Evolutionary conservation across 495 filamentous ascomycete species (phyloP).

Genomic region (Aspergillus campestris): DNA sequence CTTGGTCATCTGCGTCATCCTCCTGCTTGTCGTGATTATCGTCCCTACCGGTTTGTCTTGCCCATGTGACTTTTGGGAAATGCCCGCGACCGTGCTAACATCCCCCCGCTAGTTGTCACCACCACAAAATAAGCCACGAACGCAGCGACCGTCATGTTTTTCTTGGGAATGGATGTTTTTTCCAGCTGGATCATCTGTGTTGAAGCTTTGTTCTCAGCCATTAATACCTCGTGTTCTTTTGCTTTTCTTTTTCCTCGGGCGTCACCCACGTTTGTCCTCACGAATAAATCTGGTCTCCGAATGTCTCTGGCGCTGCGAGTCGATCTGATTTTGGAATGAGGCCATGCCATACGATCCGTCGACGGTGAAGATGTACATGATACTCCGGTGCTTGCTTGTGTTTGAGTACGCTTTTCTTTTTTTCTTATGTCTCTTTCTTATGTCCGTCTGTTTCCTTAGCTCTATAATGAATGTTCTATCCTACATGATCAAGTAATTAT

Average conservation of each 20-base stretch:
- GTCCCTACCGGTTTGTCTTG: slow-evolving; percentile 65
- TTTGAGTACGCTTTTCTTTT: slow-evolving; percentile 23
- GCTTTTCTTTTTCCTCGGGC: slow-evolving; percentile 33
- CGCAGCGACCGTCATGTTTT: slow-evolving; percentile 20
- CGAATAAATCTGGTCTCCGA: slow-evolving; percentile 32
- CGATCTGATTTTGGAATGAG: slow-evolving; percentile 13
- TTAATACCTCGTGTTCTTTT: slow-evolving; percentile 29
- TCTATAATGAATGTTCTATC: slow-evolving; percentile 9
- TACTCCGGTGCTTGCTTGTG: slow-evolving; percentile 31
- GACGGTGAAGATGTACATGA: slow-evolving; percentile 42
- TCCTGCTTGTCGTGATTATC: slow-evolving; percentile 86
- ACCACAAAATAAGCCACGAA: slow-evolving; percentile 22
- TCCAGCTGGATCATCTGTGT: slow-evolving; percentile 23
- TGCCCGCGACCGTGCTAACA: slow-evolving; percentile 11
- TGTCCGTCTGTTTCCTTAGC: slow-evolving; percentile 3
- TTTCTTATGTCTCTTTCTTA: slow-evolving; percentile 4
- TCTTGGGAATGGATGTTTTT: slow-evolving; percentile 23
- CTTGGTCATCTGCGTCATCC: slow-evolving; percentile 76
- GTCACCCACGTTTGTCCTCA: slow-evolving; percentile 27
- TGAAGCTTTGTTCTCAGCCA: slow-evolving; percentile 33
- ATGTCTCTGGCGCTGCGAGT: slow-evolving; percentile 26
- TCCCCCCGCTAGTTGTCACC: slow-evolving; percentile 19
- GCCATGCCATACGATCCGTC: slow-evolving; percentile 21
- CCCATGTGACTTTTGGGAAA: background rate
- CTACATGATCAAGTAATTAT: slow-evolving; percentile 5